phyloP scores from a whole-genome alignment of 805 yeast species.

The Saccharomycopsis guyanensis region DNA sequence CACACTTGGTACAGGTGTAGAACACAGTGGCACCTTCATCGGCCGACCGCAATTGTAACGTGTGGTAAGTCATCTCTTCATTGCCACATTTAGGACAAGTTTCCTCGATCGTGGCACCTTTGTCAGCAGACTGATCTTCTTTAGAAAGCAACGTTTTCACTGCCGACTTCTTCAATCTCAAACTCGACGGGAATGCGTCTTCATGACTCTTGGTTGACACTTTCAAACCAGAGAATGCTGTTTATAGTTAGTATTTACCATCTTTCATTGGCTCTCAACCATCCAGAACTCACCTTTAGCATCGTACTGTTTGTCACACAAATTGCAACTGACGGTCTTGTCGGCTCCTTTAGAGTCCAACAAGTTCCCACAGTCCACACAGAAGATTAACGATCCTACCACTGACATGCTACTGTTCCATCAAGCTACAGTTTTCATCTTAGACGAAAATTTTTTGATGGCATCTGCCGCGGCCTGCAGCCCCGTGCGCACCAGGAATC shows the following conservation, averaged over 20 bases:
- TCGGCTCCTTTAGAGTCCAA: slow-evolving; percentile 56
- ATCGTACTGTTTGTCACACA: slow-evolving; percentile 34
- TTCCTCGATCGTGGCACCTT: slow-evolving; percentile 95
- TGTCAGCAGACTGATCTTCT: slow-evolving; percentile 59
- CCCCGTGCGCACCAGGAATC: too few species aligned
- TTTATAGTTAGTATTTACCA: slow-evolving; percentile 24
- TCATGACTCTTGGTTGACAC: slow-evolving; percentile 85
- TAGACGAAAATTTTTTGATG: not conserved
- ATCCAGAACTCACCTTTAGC: not conserved
- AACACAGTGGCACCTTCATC: slow-evolving; percentile 99
- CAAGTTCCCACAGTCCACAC: slow-evolving; percentile 87
- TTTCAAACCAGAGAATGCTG: slow-evolving; percentile 63
- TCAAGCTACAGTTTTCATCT: not conserved
- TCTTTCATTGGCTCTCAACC: not conserved
- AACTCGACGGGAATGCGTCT: slow-evolving; percentile 87
- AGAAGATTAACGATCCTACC: slow-evolving; percentile 91
- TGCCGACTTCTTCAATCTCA: slow-evolving; percentile 75
- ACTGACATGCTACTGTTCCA: slow-evolving; percentile 71
- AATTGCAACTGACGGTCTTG: slow-evolving; percentile 46
- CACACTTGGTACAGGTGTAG: slow-evolving; percentile 91
- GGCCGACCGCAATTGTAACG: slow-evolving; percentile 92
- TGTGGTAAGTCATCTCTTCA: slow-evolving; percentile 97
- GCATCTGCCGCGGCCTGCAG: too few species aligned
- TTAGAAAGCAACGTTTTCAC: slow-evolving; percentile 78
- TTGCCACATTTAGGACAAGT: slow-evolving; percentile 98